Percentiles rank a stretch among this genome's conserved stretches.
phyloP scores from a whole-genome alignment of 2,329 filamentous ascomycete species.

The Aspergillus floridensis region DNA sequence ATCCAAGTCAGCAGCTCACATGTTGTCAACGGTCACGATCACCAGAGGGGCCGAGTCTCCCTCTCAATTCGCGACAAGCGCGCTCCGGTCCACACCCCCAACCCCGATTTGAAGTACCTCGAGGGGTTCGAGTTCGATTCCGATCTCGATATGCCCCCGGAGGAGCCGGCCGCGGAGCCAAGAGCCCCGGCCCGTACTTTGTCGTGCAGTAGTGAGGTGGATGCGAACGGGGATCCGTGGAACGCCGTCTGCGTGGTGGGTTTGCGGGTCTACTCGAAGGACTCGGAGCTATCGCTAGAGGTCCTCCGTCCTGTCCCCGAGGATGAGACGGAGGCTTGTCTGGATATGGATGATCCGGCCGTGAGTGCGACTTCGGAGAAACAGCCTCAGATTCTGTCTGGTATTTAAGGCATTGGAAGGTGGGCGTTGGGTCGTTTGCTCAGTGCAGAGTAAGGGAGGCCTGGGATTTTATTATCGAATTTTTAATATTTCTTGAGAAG shows the following conservation, averaged over 20 bases:
- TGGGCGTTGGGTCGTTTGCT: no score
- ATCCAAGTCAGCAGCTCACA: constrained; percentile 30
- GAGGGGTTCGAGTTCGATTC: constrained; percentile 45
- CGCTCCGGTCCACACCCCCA: constrained; percentile 19
- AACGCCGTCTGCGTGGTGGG: constrained; percentile 62
- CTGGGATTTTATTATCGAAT: not conserved
- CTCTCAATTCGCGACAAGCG: constrained; percentile 8
- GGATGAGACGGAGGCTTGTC: constrained; percentile 38
- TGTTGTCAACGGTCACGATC: constrained; percentile 11
- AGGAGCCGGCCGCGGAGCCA: constrained; percentile 23
- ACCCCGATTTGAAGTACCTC: constrained; percentile 35
- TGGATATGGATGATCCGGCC: constrained; percentile 45
- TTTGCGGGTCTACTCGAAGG: constrained; percentile 56
- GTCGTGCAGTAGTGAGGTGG: constrained; percentile 16
- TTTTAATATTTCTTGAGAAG: not conserved
- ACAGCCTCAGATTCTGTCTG: not conserved
- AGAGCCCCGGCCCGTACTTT: constrained; percentile 5
- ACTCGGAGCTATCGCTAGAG: constrained; percentile 50
- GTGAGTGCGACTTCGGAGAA: constrained; percentile 33
- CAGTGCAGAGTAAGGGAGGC: not conserved
- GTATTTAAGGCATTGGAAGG: not conserved
- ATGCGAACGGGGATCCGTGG: constrained; percentile 48
- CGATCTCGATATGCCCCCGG: constrained; percentile 41
- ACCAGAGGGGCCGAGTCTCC: not conserved
- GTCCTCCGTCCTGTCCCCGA: constrained; percentile 49